Base-by-base conservation (phyloP, 106 monocot genomes). In the Hemerocallis citrina region DNA sequence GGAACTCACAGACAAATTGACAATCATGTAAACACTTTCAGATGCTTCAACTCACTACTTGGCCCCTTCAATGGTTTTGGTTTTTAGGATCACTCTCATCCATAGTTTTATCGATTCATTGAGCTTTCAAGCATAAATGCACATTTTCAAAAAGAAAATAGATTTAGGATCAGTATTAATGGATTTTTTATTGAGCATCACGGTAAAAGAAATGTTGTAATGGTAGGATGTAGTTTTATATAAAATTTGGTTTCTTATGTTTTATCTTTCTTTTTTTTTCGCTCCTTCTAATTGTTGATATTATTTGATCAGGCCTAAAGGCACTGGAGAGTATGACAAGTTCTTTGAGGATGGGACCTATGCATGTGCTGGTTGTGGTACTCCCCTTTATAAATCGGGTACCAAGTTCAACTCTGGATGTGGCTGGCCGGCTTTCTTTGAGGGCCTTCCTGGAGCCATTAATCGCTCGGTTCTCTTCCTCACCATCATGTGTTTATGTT, bases 401-500 rank as follows among this genome's bases (percentile, higher is more conserved):
- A 82, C 85, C 20, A 93, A 93, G 61, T 93, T 93, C 57, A 50
- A 6, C 50, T 50, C 50, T 50, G 50, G 50, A 10, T 50, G 50
- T 12, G 50, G 50, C 2, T 93, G 93, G 93, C 89, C 93, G 16
- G 93, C 93, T 11, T 93, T 93, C 69, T 93, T 57, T 28, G 84
- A 93, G 46, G 93, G 93, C 3, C 61, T 93, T 21, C 93, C 93
- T 41, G 89, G 93, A 30, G 85, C 93, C 30, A 93, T 93, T 54
- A 89, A 50, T n/a, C 66, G 81, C 9, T 76, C 88, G 61, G 87
- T 92, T 19, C 30, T 8, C 55, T 40, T 30, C 15, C 17, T 34
- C 24, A 50, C 9, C 22, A 6, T 47, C 19, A 22, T 47, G 4
- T 22, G n/a, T 24, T 29, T 28, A 29, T 52, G 21, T 22, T 47